phyloP scores from a whole-genome alignment of 225 moss, liverwort and hornwort genomes.

The Pseudoscleropodium purum region DNA sequence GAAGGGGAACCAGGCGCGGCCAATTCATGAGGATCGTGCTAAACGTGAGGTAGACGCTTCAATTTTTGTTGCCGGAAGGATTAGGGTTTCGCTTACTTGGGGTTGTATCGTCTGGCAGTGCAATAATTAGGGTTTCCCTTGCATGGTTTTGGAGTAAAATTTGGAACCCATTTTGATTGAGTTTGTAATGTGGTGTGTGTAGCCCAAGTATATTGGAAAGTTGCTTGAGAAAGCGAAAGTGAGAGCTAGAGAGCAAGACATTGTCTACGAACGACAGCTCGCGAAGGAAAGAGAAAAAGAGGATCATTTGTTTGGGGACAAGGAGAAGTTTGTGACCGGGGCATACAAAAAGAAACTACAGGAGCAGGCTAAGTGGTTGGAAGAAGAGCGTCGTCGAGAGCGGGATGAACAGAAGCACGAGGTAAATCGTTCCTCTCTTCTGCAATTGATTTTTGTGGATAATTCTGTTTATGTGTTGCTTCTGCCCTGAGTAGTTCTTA shows the following conservation, averaged over 20 bases:
- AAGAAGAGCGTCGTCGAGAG: conserved; percentile 81
- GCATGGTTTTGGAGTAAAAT: background rate
- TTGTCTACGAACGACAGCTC: conserved; percentile 80
- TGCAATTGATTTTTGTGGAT: background rate
- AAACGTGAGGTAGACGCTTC: conserved; percentile 61
- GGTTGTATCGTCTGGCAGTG: background rate
- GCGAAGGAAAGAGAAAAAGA: conserved; percentile 90
- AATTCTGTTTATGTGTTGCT: background rate
- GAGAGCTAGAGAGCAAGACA: conserved; percentile 80
- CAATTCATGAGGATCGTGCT: conserved; percentile 82
- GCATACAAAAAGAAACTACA: conserved; percentile 93
- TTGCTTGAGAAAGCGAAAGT: conserved; percentile 79
- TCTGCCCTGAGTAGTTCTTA: background rate
- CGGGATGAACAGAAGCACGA: conserved; percentile 65
- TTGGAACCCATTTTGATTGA: background rate
- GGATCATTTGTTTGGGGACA: conserved; percentile 80
- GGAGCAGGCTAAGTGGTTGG: conserved; percentile 91
- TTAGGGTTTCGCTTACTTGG: background rate
- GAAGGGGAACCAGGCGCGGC: conserved; percentile 86
- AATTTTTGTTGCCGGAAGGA: background rate
- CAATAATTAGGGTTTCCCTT: background rate
- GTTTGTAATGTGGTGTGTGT: conserved; percentile 3
- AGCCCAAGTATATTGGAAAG: conserved; percentile 94
- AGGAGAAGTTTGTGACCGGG: conserved; percentile 93
- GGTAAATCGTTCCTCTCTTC: conserved; percentile 17